A percentile compares a stretch with the other conserved stretches of the same genome.
These are phyloP conservation scores for Sordariomycetes sp. DNA, from an alignment of 2,329 filamentous ascomycete species.

Conservation along the genomic window DNA sequence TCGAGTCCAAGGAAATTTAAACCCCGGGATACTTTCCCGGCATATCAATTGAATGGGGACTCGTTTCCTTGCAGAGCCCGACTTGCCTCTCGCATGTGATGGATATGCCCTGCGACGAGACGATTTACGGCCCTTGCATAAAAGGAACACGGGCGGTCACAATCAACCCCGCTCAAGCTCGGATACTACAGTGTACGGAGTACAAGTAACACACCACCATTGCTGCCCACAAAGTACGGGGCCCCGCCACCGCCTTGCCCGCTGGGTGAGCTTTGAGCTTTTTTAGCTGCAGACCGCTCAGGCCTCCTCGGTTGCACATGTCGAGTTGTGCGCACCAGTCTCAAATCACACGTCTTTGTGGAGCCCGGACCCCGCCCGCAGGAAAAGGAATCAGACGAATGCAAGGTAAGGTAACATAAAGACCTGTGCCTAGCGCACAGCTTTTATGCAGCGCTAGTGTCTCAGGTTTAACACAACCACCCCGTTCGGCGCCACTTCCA, in stretches of 20 bases:
- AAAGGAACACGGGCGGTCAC: not conserved
- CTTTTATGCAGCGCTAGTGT: conserved; percentile 3
- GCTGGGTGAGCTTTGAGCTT: not conserved
- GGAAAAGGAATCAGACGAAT: not conserved
- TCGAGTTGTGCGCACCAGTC: not conserved
- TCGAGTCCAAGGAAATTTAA: not conserved
- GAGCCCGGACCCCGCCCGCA: not conserved
- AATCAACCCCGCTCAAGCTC: not conserved
- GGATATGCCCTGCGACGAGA: not conserved
- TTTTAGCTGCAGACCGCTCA: not conserved
- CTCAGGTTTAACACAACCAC: conserved; percentile 1
- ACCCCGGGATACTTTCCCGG: not conserved
- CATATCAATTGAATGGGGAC: not conserved
- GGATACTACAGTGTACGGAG: not conserved
- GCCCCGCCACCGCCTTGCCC: not conserved
- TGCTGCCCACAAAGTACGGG: not conserved
- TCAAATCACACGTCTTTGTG: not conserved
- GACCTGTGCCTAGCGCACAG: not conserved
- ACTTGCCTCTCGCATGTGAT: not conserved
- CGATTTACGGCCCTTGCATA: not conserved
- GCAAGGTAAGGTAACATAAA: not conserved
- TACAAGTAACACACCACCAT: not conserved
- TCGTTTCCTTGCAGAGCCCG: not conserved
- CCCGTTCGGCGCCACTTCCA: not conserved
- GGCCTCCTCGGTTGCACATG: not conserved